Evolutionary conservation across 2,329 filamentous ascomycete species (phyloP).

Genomic region (Penicillium sp.): DNA sequence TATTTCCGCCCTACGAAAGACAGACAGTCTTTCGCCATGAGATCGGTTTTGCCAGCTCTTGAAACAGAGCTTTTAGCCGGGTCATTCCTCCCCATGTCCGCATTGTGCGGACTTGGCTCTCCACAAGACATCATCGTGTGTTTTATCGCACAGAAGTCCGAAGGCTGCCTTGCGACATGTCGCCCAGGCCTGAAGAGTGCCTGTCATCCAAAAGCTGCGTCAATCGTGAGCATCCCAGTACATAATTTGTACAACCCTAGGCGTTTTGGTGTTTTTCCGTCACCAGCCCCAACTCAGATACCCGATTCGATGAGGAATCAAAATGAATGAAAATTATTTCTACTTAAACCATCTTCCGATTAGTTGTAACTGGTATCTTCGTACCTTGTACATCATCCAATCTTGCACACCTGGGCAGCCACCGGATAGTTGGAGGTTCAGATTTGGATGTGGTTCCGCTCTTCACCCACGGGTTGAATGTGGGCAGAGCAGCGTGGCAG

Average conservation of each 20-base stretch:
- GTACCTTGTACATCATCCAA: neutral
- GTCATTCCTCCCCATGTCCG: neutral
- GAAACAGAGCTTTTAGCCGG: constrained; percentile 7
- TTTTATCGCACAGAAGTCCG: neutral
- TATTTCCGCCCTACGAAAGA: neutral
- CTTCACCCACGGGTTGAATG: neutral
- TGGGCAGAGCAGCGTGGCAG: neutral
- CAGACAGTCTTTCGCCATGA: neutral
- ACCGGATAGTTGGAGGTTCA: neutral
- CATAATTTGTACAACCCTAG: neutral
- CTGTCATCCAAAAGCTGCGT: neutral
- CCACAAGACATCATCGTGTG: neutral
- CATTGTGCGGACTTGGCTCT: neutral
- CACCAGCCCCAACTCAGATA: constrained; percentile 7
- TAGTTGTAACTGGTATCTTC: neutral
- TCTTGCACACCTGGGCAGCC: too few relatives aligned
- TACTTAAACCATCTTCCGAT: neutral
- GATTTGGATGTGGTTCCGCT: neutral
- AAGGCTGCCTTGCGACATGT: neutral
- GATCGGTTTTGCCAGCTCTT: constrained; percentile 1
- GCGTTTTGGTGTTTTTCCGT: neutral
- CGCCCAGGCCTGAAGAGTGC: neutral
- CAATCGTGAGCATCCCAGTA: constrained; percentile 5
- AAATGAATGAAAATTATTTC: constrained; percentile 2
- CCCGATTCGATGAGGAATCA: constrained; percentile 12